Evolutionary conservation across 1,284 basidiomycete genomes (phyloP), one percentile per base, ranked within the genome.

Genomic region (Ganoderma lingzhi): DNA sequence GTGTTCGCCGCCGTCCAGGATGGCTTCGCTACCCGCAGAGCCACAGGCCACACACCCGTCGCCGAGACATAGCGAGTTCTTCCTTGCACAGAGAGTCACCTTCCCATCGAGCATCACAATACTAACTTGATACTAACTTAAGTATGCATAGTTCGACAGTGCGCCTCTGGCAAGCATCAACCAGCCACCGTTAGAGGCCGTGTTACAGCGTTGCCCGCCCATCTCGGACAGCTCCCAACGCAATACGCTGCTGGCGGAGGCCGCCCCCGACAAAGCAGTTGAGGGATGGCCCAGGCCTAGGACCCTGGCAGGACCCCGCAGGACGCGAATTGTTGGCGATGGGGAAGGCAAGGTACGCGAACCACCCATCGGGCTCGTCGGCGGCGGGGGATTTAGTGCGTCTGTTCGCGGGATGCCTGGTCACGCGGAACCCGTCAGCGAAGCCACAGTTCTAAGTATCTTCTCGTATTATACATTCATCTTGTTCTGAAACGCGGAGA

Each of bases 381-480:
- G 30, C 32, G 30, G 28, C 23, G 48, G 53, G 15, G 14, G 6
- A 6, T 15, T 30, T 15, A 28, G 2, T 58, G 30, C 8, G 56
- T 59, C 35, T 19, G 35, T n/a, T 59, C 35, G 35, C 32, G 19
- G 32, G 15, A n/a, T 19, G 32, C 56, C 6, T 19, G 35, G 56
- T 59, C 56, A 37, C 30, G 56, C 35, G 30, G 56, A 32, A 37
- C 45, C 64, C 51, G 61, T 63, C 65, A 62, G 45, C 62, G 53
- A 44, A 30, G 45, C 63, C 62, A 53, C 28, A 44, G 45, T 23
- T 48, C 42, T 39, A 35, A 35, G 35, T 35, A 39, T 15, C 30
- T 56, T 35, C 41, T 72, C 59, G 56, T 73, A 73, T 53, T 65
- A 68, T 71, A 71, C 69, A 73, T 69, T 69, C 67, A 65, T 69